phyloP scores from a whole-genome alignment of 352 stramenopile species.

The Phytophthora ohioensis region DNA sequence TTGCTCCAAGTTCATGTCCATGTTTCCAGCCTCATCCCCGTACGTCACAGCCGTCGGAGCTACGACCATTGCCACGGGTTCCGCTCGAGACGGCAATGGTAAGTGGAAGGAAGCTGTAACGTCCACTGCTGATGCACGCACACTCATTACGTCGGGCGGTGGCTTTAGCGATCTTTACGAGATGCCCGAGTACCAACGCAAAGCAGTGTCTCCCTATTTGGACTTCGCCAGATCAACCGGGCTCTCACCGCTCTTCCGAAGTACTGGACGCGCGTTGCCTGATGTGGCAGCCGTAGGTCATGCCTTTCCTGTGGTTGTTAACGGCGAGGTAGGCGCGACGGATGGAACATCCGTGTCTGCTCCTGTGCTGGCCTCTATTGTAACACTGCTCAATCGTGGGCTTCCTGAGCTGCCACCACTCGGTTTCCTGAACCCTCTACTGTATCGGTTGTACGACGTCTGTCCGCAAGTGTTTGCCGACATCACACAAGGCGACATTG shows the following conservation, averaged over 20 bases:
- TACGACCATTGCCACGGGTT: conserved; percentile 48
- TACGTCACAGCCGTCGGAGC: conserved; percentile 76
- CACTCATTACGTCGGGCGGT: conserved; percentile 80
- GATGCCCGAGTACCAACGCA: conserved; percentile 58
- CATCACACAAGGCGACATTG: conserved; percentile 67
- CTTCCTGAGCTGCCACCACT: conserved; percentile 47
- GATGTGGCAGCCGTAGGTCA: conserved; percentile 75
- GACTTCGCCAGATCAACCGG: conserved; percentile 28
- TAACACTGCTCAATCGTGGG: conserved; percentile 69
- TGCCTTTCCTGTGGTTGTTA: conserved; percentile 68
- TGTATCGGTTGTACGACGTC: conserved; percentile 67
- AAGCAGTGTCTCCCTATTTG: conserved; percentile 53
- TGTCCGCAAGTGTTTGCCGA: conserved; percentile 80
- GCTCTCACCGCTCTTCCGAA: conserved; percentile 48
- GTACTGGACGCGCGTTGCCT: conserved; percentile 60
- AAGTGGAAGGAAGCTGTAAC: conserved; percentile 67
- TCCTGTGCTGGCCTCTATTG: conserved; percentile 70
- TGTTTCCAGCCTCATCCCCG: conserved; percentile 81
- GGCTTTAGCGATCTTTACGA: conserved; percentile 71
- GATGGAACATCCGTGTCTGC: conserved; percentile 83
- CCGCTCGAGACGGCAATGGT: conserved; percentile 13
- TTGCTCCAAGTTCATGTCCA: conserved; percentile 65
- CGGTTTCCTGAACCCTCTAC: conserved; percentile 76
- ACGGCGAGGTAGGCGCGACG: conserved; percentile 57
- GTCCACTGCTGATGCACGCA: conserved; percentile 42